Percentiles rank a stretch among this genome's conserved stretches.
These are phyloP conservation scores for Ustilago crameri DNA, from an alignment of 1,284 basidiomycete species.

Conservation along the genomic window DNA sequence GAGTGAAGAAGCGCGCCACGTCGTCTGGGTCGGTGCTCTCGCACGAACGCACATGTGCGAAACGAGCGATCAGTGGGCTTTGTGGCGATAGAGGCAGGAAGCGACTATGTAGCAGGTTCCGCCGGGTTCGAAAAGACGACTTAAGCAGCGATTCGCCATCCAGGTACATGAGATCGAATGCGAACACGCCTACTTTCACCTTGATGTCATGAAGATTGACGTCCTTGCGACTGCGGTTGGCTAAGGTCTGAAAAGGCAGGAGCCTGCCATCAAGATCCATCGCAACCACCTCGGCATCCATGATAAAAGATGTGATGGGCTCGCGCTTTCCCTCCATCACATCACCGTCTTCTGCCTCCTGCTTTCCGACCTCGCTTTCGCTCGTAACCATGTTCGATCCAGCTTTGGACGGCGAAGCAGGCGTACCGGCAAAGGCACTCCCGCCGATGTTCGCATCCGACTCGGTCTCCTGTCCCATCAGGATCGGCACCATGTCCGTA, in stretches of 20 bases:
- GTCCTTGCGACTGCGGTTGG: slow-evolving; percentile 61
- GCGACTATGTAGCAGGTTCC: slow-evolving; percentile 74
- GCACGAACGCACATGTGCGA: slow-evolving; percentile 81
- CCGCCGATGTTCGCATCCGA: slow-evolving; percentile 16
- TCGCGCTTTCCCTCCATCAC: slow-evolving; percentile 1
- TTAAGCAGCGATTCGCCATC: slow-evolving; percentile 76
- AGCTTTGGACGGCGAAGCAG: slow-evolving; percentile 1
- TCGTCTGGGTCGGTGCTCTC: slow-evolving; percentile 77
- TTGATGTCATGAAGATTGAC: slow-evolving; percentile 63
- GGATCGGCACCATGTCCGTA: slow-evolving; percentile 70
- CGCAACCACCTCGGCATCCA: slow-evolving; percentile 79
- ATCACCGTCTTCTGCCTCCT: neutral
- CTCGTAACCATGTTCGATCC: neutral
- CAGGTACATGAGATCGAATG: slow-evolving; percentile 63
- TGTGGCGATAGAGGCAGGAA: slow-evolving; percentile 68
- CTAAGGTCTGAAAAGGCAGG: slow-evolving; percentile 63
- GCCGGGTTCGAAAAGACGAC: slow-evolving; percentile 78
- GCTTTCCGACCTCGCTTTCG: neutral
- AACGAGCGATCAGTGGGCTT: slow-evolving; percentile 74
- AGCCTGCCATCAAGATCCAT: slow-evolving; percentile 55
- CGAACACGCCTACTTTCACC: slow-evolving; percentile 64
- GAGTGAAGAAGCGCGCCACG: slow-evolving; percentile 81
- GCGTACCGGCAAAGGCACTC: slow-evolving; percentile 5
- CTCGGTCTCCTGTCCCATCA: slow-evolving; percentile 49
- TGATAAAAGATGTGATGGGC: slow-evolving; percentile 75